Percentiles rank a stretch among this genome's conserved stretches.
These are phyloP conservation scores for Psilocybe subaeruginosa DNA, from an alignment of 768 basidiomycete species.

Conservation along the genomic window DNA sequence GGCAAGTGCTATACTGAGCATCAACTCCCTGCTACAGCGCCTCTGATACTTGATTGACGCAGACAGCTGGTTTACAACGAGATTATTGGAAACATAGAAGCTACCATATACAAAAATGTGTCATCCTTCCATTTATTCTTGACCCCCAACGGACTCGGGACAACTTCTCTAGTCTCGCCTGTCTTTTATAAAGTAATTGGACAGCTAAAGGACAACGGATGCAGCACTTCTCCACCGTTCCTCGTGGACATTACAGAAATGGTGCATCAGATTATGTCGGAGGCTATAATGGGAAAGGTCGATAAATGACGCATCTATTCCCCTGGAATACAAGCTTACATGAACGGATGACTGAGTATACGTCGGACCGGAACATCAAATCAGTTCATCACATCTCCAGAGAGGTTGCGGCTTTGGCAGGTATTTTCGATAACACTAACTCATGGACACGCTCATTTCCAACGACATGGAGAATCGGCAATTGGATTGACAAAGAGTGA, in stretches of 20 bases:
- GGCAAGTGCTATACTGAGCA: background rate
- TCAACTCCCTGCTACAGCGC: background rate
- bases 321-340: background rate
- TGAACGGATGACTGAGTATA: background rate
- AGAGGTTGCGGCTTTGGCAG: background rate
- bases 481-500: background rate
- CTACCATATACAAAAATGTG: background rate
- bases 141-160: background rate
- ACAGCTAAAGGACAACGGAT: background rate
- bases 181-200: background rate
- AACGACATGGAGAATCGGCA: background rate
- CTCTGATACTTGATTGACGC: background rate
- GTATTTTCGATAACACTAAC: background rate
- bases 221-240: background rate
- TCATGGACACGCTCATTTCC: background rate
- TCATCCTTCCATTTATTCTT: background rate
- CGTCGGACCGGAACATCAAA: background rate
- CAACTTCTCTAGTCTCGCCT: background rate
- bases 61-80: background rate
- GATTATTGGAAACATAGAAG: background rate
- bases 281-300: background rate
- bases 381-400: background rate
- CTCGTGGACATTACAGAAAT: background rate
- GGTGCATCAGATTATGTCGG: background rate
- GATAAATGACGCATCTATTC: background rate